Evolutionary conservation across 148 eudicot genomes (phyloP).

Genomic region (Fallopia convolvulus): DNA sequence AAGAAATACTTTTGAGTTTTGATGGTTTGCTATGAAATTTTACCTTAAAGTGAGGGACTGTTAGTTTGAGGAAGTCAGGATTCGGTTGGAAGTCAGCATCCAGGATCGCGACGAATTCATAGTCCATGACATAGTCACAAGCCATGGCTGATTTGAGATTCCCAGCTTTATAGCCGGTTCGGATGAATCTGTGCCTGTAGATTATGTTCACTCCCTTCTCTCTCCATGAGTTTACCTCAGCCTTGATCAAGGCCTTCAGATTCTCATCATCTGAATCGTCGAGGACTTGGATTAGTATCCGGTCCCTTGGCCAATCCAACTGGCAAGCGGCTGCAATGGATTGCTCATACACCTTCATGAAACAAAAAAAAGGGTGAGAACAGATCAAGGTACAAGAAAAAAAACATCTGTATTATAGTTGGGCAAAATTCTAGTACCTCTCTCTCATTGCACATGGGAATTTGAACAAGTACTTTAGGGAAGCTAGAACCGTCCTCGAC

Average conservation of each 20-base stretch:
- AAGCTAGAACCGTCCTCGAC: conserved; percentile 29
- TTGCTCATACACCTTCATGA: conserved; percentile 50
- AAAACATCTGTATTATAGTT: no score
- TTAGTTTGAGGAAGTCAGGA: conserved; percentile 56
- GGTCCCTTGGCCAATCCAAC: conserved; percentile 64
- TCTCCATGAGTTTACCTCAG: conserved; percentile 52
- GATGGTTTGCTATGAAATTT: conserved; percentile 1
- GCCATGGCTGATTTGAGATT: conserved; percentile 79
- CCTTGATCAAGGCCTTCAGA: conserved; percentile 49
- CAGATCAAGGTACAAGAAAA: background rate
- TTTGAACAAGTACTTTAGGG: conserved; percentile 57
- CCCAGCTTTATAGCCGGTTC: conserved; percentile 74
- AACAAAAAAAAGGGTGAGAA: background rate
- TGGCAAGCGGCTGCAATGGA: conserved; percentile 67
- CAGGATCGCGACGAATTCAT: conserved; percentile 68
- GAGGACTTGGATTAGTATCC: conserved; percentile 50
- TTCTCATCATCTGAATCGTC: conserved; percentile 66
- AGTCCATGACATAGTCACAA: conserved; percentile 64
- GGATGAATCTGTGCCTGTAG: conserved; percentile 51
- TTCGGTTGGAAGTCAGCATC: conserved; percentile 80
- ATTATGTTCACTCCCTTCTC: conserved; percentile 54
- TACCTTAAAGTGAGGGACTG: conserved; percentile 73
- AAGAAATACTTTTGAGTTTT: background rate
- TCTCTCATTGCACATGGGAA: conserved; percentile 55
- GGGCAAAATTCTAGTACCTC: conserved; percentile 25